phyloP scores from a whole-genome alignment of 2,329 filamentous ascomycete genomes.

The Chaetomium globosum region DNA sequence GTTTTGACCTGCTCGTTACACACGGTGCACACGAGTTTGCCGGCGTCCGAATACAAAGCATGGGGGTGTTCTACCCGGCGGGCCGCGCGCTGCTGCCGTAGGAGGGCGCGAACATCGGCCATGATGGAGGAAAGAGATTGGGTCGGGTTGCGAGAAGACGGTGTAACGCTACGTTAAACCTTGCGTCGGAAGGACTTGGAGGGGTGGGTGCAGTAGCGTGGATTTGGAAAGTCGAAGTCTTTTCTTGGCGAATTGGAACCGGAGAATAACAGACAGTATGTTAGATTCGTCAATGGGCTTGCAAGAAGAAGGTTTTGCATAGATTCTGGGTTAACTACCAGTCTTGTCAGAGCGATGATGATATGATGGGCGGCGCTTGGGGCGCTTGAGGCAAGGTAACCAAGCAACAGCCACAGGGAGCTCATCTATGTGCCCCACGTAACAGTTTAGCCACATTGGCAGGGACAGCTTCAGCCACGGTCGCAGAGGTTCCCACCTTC shows the following conservation, averaged over 20 bases:
- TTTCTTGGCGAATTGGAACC: background rate
- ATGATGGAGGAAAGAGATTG: conserved; percentile 48
- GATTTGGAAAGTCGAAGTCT: background rate
- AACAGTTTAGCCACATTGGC: conserved; percentile 13
- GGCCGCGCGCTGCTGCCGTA: conserved; percentile 75
- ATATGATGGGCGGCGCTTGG: background rate
- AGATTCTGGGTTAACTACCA: background rate
- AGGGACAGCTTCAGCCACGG: conserved; percentile 35
- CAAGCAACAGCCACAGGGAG: conserved; percentile 20
- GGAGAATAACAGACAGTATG: background rate
- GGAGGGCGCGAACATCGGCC: conserved; percentile 77
- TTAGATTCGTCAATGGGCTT: background rate
- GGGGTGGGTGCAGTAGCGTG: background rate
- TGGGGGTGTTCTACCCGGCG: conserved; percentile 72
- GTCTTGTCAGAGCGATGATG: conserved; percentile 6
- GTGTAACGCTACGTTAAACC: conserved; percentile 4
- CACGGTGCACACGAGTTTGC: conserved; percentile 67
- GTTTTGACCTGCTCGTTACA: conserved; percentile 67
- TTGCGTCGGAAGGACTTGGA: background rate
- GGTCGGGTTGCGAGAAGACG: conserved; percentile 12
- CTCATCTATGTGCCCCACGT: conserved; percentile 5
- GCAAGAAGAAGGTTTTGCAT: background rate
- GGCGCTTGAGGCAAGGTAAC: background rate
- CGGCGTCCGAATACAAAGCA: conserved; percentile 67
- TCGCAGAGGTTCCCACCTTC: conserved; percentile 18